Percentiles rank a stretch among this genome's conserved stretches.
Conservation (phyloP, 495 filamentous ascomycete species). For the Aspergillus baeticus region DNA sequence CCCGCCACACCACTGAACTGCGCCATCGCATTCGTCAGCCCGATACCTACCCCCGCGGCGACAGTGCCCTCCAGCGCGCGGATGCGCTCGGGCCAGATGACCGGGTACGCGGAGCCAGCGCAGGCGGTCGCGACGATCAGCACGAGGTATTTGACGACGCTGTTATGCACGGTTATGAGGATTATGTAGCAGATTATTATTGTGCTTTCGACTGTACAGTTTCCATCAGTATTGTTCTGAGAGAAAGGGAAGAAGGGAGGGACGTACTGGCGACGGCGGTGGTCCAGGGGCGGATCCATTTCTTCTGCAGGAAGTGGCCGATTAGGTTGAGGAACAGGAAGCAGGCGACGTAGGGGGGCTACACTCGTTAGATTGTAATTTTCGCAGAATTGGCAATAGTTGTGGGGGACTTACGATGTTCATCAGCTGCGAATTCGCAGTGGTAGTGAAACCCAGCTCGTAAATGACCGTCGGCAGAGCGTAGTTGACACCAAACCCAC, state of each 20-base stretch:
- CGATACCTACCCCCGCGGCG: constrained; percentile 40
- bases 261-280: constrained; percentile 36
- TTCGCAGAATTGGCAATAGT: not conserved
- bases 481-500: constrained; percentile 41
- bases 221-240: constrained; percentile 1
- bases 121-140: constrained; percentile 40
- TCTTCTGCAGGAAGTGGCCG: constrained; percentile 34
- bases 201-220: constrained; percentile 34
- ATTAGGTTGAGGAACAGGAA: constrained; percentile 40
- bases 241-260: not conserved
- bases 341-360: constrained; percentile 40
- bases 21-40: constrained; percentile 45
- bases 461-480: constrained; percentile 45
- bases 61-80: constrained; percentile 39
- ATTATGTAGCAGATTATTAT: constrained; percentile 47
- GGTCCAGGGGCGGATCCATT: constrained; percentile 38
- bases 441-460: constrained; percentile 40
- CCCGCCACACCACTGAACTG: constrained; percentile 46
- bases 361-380: not conserved
- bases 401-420: constrained; percentile 35
- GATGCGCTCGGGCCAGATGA: constrained; percentile 48
- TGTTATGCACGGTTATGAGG: constrained; percentile 37
- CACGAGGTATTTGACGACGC: constrained; percentile 38
- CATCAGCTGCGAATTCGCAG: constrained; percentile 41
- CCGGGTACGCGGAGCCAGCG: constrained; percentile 40